These are phyloP conservation scores for Wallacemonas sp. DNA, from an alignment of 208 protist species.

Conservation along the genomic window DNA sequence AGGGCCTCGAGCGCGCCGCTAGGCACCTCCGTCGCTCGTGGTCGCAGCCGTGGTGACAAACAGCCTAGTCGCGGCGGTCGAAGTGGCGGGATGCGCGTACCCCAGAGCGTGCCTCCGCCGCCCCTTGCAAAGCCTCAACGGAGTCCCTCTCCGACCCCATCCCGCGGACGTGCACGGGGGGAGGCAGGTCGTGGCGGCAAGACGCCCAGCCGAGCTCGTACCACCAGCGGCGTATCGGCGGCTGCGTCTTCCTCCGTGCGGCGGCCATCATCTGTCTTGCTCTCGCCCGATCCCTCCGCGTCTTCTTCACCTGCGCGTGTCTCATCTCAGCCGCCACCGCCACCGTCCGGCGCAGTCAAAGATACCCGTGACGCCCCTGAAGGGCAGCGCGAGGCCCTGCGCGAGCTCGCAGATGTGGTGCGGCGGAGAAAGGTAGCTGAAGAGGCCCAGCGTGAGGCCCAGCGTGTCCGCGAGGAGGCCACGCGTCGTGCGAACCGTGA, in stretches of 20 bases:
- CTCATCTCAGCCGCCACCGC: neutral
- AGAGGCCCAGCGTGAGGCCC: neutral
- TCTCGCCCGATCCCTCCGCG: neutral
- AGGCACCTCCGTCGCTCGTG: neutral
- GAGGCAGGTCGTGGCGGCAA: neutral
- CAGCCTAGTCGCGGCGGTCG: neutral
- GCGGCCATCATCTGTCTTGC: neutral
- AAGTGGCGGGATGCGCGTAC: no score
- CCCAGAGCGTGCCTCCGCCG: no score
- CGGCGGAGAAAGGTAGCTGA: neutral
- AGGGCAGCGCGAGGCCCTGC: conserved; percentile 1
- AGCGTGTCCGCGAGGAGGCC: conserved; percentile 4
- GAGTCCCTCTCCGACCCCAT: neutral
- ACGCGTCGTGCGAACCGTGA: neutral
- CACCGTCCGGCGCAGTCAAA: neutral
- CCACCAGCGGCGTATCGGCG: neutral
- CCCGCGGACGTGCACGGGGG: neutral
- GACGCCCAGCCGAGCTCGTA: neutral
- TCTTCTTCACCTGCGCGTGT: neutral
- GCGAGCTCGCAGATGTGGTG: neutral
- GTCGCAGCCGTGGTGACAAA: neutral
- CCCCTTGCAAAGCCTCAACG: no score
- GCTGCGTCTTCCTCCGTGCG: no score
- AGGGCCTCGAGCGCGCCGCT: neutral
- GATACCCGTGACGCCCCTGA: neutral